phyloP scores from a whole-genome alignment of 352 stramenopile genomes.

The Phytophthora agathidicida region DNA sequence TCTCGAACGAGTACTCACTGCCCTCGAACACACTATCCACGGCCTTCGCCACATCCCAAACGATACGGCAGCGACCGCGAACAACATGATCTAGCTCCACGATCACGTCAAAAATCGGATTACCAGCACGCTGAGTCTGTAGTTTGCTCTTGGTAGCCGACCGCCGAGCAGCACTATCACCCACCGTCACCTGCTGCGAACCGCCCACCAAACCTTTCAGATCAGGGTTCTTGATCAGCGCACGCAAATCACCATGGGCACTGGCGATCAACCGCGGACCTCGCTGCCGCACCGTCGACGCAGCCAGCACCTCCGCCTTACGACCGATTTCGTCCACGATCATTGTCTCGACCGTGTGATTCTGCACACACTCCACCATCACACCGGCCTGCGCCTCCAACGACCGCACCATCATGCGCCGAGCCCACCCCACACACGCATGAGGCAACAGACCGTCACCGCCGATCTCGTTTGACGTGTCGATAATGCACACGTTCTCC shows the following conservation, averaged over 20 bases:
- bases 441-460: constrained; percentile 87
- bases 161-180: constrained; percentile 55
- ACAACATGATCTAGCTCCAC: constrained; percentile 74
- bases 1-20: constrained; percentile 43
- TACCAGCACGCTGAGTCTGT: constrained; percentile 50
- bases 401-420: constrained; percentile 85
- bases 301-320: constrained; percentile 75
- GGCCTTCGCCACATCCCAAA: constrained; percentile 66
- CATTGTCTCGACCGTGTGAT: constrained; percentile 88
- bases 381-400: constrained; percentile 68
- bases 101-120: constrained; percentile 85
- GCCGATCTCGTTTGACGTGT: constrained; percentile 92
- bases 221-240: constrained; percentile 86
- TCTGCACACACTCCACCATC: constrained; percentile 92
- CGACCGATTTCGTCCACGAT: constrained; percentile 92
- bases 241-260: constrained; percentile 82
- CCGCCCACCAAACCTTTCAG: constrained; percentile 82
- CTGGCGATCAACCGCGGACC: constrained; percentile 86
- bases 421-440: constrained; percentile 64
- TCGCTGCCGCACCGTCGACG: constrained; percentile 69
- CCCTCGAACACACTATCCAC: constrained; percentile 72
- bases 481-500: constrained; percentile 87
- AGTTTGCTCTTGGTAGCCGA: constrained; percentile 37
- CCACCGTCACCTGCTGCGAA: constrained; percentile 68
- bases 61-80: constrained; percentile 67